Conservation (phyloP, 1,139 yeast species). For the Sugiyamaella xylanicola region DNA sequence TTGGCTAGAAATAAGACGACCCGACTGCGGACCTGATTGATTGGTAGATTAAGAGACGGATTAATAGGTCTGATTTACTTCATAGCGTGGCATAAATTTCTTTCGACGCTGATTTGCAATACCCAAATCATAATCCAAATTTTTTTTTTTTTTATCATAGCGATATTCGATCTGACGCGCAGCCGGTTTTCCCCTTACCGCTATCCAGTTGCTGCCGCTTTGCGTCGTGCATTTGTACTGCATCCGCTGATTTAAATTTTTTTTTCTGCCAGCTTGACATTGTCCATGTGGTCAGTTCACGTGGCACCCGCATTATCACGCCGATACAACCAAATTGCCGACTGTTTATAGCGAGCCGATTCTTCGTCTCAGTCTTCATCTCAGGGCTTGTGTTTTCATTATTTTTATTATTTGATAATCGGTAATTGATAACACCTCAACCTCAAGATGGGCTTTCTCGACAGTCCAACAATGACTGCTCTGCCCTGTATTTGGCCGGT, state of each 20-base stretch:
- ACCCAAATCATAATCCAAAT: not conserved
- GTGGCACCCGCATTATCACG: not conserved
- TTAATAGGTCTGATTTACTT: not conserved
- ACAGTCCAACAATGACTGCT: too few species aligned
- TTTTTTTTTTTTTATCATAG: not conserved
- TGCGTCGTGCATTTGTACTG: not conserved
- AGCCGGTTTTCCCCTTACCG: constrained; percentile 16
- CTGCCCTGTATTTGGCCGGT: too few species aligned
- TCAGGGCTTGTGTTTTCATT: too few species aligned
- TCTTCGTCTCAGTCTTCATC: too few species aligned
- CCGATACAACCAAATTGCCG: not conserved
- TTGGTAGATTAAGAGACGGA: too few species aligned
- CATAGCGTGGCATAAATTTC: too few species aligned
- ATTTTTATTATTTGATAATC: too few species aligned
- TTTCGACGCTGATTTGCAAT: not conserved
- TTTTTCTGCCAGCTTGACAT: not conserved
- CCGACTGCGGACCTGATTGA: too few species aligned
- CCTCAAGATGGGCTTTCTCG: too few species aligned
- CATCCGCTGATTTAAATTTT: not conserved
- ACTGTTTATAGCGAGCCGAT: too few species aligned
- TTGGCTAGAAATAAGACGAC: too few species aligned
- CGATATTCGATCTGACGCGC: not conserved
- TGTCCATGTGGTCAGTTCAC: constrained; percentile 3
- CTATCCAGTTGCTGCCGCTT: constrained; percentile 10
- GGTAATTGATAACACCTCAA: too few species aligned